Base-by-base conservation (phyloP, 2,329 filamentous ascomycete genomes). In the Monosporascus sp. region DNA sequence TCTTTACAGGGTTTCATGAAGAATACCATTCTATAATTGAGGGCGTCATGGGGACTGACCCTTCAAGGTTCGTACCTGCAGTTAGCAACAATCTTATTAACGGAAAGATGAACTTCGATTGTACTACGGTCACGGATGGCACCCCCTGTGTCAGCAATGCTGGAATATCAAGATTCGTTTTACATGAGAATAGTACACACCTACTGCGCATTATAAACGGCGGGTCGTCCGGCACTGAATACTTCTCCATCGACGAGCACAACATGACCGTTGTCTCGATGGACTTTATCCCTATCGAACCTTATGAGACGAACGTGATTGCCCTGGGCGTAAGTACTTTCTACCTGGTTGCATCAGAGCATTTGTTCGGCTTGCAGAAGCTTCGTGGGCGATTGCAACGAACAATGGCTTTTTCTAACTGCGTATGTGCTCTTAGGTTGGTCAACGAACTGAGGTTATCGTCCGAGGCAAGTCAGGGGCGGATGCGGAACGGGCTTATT, bases 211-310 rank as follows among this genome's bases (percentile, higher is more conserved):
- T 31, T 31, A 31, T 31, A 31, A 31, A 31, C 27, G 27, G 27
- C 27, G 27, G 27, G 3, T 31, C 27, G 9, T 2, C 27, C 27
- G 27, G 27, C 9, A 31, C 27, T 31, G 27, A 31, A 31, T 31
- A 31, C 54, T 74, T 66, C 43, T 61, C 58, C 31, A 76, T 81
- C 51, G 78, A 82, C 56, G 70, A 70, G 11, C 75, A 80, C 57
- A 68, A 66, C 3, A 60, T 80, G 55, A 74, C 68, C 0, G 73
- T 80, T 47, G 73, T 79, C 37, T 70, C 75, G 5, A 74, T 70
- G 53, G 78, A 80, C 58, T 76, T 77, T 35, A 73, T 78, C 1
- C 71, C 74, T 0, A 63, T 78, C 50, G 58, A 70, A 49, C 79
- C 80, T 1, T 82, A 80, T 60, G 68, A 68, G 4, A 77, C 76